Conservation (phyloP, 1,284 basidiomycete genomes). For the Boletus mariae region DNA sequence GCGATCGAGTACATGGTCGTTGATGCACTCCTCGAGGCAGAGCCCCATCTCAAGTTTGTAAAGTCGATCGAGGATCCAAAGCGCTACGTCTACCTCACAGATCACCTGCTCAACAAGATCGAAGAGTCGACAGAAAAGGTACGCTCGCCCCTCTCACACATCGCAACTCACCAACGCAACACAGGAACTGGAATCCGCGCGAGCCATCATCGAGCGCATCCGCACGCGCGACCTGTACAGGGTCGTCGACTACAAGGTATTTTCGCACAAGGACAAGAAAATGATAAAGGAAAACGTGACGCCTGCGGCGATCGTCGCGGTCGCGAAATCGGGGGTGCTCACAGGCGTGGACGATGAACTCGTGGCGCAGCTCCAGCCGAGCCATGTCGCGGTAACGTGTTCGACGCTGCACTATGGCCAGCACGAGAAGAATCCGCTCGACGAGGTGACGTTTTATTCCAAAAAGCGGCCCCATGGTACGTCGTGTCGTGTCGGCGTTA, state of each 20-base stretch:
- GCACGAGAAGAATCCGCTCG: conserved; percentile 64
- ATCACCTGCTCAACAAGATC: conserved; percentile 59
- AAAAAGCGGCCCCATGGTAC: conserved; percentile 59
- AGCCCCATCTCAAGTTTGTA: conserved; percentile 58
- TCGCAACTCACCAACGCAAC: too few species aligned
- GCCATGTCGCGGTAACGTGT: conserved; percentile 63
- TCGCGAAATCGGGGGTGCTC: conserved; percentile 18
- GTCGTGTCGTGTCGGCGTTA: conserved; percentile 11
- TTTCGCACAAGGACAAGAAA: conserved; percentile 45
- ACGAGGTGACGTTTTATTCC: conserved; percentile 68
- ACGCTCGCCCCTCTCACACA: conserved; percentile 3
- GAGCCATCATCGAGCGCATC: conserved; percentile 58
- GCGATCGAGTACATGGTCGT: conserved; percentile 79
- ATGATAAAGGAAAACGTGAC: conserved; percentile 48
- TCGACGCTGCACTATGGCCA: conserved; percentile 70
- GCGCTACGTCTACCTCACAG: conserved; percentile 61
- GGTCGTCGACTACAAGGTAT: conserved; percentile 63
- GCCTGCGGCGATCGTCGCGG: conserved; percentile 47
- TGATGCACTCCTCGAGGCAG: conserved; percentile 65
- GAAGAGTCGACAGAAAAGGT: conserved; percentile 48
- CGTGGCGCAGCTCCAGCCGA: conserved; percentile 36
- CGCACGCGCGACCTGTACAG: conserved; percentile 62
- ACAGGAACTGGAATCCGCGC: conserved; percentile 58
- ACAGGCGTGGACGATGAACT: conserved; percentile 29
- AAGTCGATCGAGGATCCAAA: conserved; percentile 53